Percentiles rank a stretch among this genome's conserved stretches.
Conservation (phyloP, 2,329 filamentous ascomycete species). For the Capronia americana region DNA sequence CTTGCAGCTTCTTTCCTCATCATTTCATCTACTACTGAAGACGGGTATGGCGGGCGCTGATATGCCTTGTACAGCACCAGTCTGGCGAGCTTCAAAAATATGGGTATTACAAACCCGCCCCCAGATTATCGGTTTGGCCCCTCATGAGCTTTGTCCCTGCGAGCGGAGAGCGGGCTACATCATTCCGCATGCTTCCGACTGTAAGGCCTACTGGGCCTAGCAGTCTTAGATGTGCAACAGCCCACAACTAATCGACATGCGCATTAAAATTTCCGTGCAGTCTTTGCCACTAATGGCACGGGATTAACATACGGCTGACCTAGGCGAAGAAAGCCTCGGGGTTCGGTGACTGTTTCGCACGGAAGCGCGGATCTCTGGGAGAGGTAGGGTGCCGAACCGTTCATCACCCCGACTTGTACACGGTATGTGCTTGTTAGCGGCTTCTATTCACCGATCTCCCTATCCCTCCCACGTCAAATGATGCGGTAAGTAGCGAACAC, state of each 20-base stretch:
- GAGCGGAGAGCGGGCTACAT: background rate
- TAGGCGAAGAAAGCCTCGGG: background rate
- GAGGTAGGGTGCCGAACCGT: background rate
- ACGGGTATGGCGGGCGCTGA: background rate
- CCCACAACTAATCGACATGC: background rate
- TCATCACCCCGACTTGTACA: background rate
- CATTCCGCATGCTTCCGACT: conserved; percentile 2
- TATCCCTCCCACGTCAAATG: conserved; percentile 4
- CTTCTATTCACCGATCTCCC: background rate
- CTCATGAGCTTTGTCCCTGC: background rate
- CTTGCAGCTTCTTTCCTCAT: background rate
- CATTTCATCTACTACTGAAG: background rate
- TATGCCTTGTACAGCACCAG: background rate
- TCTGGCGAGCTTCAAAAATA: background rate
- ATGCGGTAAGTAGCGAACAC: conserved; percentile 5
- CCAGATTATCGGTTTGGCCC: background rate
- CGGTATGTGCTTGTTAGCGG: conserved; percentile 3
- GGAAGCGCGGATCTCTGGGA: conserved; percentile 8
- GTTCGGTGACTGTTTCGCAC: background rate
- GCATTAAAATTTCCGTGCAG: background rate
- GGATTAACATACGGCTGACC: background rate
- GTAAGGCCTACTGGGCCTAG: background rate
- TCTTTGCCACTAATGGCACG: conserved; percentile 1
- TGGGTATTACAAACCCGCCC: background rate
- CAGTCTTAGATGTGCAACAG: conserved; percentile 2